Base-by-base conservation (phyloP, 208 protist genomes). In the Herpetomonas tarakana region DNA sequence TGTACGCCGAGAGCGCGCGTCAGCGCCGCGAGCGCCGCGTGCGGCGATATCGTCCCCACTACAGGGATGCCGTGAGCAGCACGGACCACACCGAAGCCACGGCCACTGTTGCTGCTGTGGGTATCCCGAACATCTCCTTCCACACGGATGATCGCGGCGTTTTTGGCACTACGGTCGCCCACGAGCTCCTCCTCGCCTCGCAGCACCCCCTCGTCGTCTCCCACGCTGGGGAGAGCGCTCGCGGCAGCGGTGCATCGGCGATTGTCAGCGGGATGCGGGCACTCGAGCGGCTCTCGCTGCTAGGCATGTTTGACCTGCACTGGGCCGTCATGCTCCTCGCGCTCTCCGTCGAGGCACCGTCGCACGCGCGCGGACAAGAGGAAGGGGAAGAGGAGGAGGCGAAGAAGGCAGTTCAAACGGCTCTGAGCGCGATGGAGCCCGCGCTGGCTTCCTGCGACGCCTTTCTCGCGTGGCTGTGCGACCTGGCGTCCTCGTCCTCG, bases 141-240 rank as follows among this genome's bases (percentile, higher is more conserved):
- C 72, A 91, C 67, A 92, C 85, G 4, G 91, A 96, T 45, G 91
- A 96, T 53, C 80, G 86, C 27, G 91, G 91, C 22, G 83, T 95
- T 2, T 95, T 96, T 58, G 68, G 62, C 25, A 92, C 79, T 1
- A 79, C 78, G 12, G 35, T 90, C 3, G 77, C 81, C 21, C 24
- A 78, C 12, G 86, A 96, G 61, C 64, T 90, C 12, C 29, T 51
- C 46, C 58, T 89, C 7, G 59, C 79, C 12, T 57, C 73, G 18
- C 69, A 74, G 49, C 84, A 91, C 67, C 58, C 69, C 21, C 58
- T 50, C 28, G 58, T 84, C 3, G 38, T 56, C 18, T 45, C 27
- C 27, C 55, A 31, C 7, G 21, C 38, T 3, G 28, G 22, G 39
- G 14, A 26, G 22, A 25, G 35, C 27, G 29, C 52, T n/a, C n/a